Evolutionary conservation across 2,329 filamentous ascomycete genomes (phyloP), one percentile per base, ranked within the genome.

Genomic region (Emericellopsis atlantica): DNA sequence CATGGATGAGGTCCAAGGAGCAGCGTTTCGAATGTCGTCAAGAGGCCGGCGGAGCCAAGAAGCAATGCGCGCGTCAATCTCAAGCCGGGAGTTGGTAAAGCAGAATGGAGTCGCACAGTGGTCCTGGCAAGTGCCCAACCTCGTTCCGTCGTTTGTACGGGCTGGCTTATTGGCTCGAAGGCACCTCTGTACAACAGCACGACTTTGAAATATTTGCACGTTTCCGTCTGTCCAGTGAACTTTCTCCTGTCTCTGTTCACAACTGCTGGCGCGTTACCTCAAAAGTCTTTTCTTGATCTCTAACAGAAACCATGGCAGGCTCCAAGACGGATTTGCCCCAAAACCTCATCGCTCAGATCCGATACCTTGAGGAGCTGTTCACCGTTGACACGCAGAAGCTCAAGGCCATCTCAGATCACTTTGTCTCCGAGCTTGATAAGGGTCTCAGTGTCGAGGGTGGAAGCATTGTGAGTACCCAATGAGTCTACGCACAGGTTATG

Each of bases 291-390:
- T 38, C 36, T 46, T 46, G 36, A 50, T 50, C 47, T 41, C 50
- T 36, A 36, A 37, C 24, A 16, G 16, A 26, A 14, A 49, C 32
- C 36, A 46, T 51, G 46, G 40, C 50, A 94, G 88, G 87, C 58
- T 94, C 89, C 48, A 86, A 92, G 77, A 79, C 81, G 61, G 87
- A 95, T 68, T 75, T 95, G 62, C 89, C 90, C 48, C 84, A 87
- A 66, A 80, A 87, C 62, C 75, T 95, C 49, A 67, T 86, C 40
- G 58, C 65, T 32, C 83, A 95, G 65, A 89, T 96, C 56, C 79
- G 84, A 60, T 72, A 76, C 46, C 74, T 96, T 21, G 92, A 96
- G 67, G 74, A 88, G 43, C 62, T 82, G 41, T 95, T 98, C 64
- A 84, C 80, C 10, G 79, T 96, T 36, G 75, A 83, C 49, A 73